A percentile compares a stretch with the other conserved stretches of the same genome.
Conservation (phyloP, 2,329 filamentous ascomycete genomes). For the Phialocephala subalpina region DNA sequence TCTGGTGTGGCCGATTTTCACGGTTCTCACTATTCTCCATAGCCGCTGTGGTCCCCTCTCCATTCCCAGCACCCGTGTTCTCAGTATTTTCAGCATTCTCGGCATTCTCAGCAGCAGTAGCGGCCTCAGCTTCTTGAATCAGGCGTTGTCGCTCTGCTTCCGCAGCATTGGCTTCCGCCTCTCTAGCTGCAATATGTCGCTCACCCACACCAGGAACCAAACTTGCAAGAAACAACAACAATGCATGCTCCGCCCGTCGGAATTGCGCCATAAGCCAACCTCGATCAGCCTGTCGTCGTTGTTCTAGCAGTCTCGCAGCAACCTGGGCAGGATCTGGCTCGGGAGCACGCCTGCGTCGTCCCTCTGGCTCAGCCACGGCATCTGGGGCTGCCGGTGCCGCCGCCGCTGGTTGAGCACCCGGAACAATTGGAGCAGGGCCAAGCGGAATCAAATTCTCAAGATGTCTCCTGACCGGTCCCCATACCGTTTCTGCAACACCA, state of each 20-base stretch:
- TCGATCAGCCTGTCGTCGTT: conserved; percentile 52
- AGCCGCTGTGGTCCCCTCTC: conserved; percentile 2
- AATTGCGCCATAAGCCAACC: conserved; percentile 59
- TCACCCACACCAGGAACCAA: conserved; percentile 72
- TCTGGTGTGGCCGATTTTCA: conserved; percentile 13
- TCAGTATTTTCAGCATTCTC: too few relatives aligned
- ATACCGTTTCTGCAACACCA: conserved; percentile 60
- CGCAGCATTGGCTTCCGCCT: conserved; percentile 42
- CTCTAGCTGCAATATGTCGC: conserved; percentile 60
- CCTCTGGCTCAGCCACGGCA: conserved; percentile 3
- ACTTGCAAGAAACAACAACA: conserved; percentile 70
- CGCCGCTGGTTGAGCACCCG: conserved; percentile 43
- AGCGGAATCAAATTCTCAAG: conserved; percentile 66
- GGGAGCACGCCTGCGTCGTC: conserved; percentile 26
- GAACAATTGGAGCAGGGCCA: conserved; percentile 49
- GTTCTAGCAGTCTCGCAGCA: conserved; percentile 62
- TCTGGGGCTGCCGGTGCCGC: conserved; percentile 31
- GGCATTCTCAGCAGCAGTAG: conserved; percentile 19
- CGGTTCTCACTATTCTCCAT: conserved; percentile 10
- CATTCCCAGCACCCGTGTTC: not conserved
- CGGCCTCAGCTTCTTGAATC: conserved; percentile 35
- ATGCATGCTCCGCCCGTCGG: conserved; percentile 64
- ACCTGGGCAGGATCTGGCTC: conserved; percentile 57
- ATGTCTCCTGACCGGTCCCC: conserved; percentile 64
- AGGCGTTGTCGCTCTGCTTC: conserved; percentile 38